These are phyloP conservation scores for Aureobasidium sp. DNA, from an alignment of 2,329 filamentous ascomycete genomes.

Conservation along the genomic window DNA sequence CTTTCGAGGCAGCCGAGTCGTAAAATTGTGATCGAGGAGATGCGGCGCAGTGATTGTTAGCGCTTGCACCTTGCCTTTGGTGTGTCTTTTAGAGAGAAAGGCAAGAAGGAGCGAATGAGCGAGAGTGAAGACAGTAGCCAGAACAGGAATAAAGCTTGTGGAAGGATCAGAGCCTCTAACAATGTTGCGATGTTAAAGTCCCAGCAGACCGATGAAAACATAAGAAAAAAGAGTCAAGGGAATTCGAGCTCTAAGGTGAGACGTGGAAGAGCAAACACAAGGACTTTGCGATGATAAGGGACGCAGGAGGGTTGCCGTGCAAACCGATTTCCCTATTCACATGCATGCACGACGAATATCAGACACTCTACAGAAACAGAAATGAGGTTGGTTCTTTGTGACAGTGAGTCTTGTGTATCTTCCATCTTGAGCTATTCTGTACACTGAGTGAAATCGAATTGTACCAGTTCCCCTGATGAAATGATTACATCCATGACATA, in stretches of 20 bases:
- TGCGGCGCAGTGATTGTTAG: neutral
- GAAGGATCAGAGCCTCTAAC: neutral
- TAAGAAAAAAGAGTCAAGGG: neutral
- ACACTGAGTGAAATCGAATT: neutral
- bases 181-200: neutral
- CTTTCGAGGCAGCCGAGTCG: neutral
- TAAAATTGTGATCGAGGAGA: no score
- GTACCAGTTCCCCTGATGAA: neutral
- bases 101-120: neutral
- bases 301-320: neutral
- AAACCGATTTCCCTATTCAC: neutral
- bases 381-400: neutral
- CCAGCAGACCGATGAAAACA: neutral
- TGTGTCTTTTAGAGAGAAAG: neutral
- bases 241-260: no score
- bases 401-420: neutral
- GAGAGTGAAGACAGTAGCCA: neutral
- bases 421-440: neutral
- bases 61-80: neutral
- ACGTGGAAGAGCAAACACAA: no score
- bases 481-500: neutral
- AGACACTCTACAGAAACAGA: neutral
- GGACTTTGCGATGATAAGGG: no score
- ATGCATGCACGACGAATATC: neutral
- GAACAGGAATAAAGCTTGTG: neutral